Percentiles rank a stretch among this genome's conserved stretches.
Evolutionary conservation across 106 monocot genomes (phyloP).

Genomic region (Dioscorea alata): DNA sequence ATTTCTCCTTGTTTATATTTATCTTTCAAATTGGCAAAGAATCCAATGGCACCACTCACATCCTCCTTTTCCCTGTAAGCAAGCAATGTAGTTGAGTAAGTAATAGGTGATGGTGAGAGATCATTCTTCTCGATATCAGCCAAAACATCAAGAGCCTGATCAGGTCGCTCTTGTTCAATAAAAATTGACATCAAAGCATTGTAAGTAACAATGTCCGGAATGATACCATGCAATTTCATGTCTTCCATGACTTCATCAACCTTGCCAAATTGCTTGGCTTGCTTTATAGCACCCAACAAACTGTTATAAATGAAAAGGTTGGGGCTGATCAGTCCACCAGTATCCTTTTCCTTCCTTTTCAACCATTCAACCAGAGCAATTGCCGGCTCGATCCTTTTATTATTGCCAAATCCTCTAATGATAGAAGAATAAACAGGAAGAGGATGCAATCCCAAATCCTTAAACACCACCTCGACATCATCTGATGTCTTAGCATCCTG

Average conservation of each 20-base stretch:
- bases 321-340: not conserved
- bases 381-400: constrained; percentile 60
- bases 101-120: constrained; percentile 56
- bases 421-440: constrained; percentile 67
- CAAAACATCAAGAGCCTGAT: constrained; percentile 42
- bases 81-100: constrained; percentile 59
- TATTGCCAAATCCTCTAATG: constrained; percentile 64
- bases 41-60: constrained; percentile 49
- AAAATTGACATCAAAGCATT: constrained; percentile 79
- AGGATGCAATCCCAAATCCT: constrained; percentile 38
- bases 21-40: constrained; percentile 42
- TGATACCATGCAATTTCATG: constrained; percentile 58
- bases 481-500: constrained; percentile 44
- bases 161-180: constrained; percentile 45
- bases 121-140: constrained; percentile 45
- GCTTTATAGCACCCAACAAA: constrained; percentile 70
- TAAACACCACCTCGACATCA: constrained; percentile 53
- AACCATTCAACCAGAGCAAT: constrained; percentile 87
- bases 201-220: constrained; percentile 74
- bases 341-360: constrained; percentile 37
- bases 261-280: constrained; percentile 27
- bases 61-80: constrained; percentile 67
- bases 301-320: constrained; percentile 80
- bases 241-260: constrained; percentile 53
- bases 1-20: constrained; percentile 44